Evolutionary conservation across 352 stramenopile species (phyloP).

Genomic region (Blastocystis sp.): DNA sequence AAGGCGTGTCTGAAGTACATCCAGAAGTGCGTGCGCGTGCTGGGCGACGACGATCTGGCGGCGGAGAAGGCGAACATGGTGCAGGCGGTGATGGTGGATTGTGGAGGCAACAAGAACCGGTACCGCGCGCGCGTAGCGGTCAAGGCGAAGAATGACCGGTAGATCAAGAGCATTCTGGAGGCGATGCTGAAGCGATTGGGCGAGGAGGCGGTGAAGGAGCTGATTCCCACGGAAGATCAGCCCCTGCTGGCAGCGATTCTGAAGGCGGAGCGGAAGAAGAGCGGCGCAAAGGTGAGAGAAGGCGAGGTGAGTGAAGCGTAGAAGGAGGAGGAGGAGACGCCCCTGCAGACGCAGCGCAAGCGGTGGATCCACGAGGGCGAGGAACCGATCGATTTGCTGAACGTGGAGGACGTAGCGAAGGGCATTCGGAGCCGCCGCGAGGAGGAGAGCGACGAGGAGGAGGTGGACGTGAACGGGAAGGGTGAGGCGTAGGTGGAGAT

Average conservation of each 20-base stretch:
- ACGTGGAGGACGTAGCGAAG: slow-evolving; percentile 17
- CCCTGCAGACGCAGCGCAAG: neutral
- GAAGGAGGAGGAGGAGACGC: neutral
- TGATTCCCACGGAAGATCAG: slow-evolving; percentile 20
- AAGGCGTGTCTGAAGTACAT: slow-evolving; percentile 66
- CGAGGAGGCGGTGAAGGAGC: slow-evolving; percentile 1
- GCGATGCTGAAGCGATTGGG: neutral
- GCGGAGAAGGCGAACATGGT: neutral
- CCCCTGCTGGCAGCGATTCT: slow-evolving; percentile 1
- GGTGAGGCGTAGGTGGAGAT: slow-evolving; percentile 12
- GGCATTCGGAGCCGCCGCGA: neutral
- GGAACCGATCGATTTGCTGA: slow-evolving; percentile 39
- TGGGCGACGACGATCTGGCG: slow-evolving; percentile 17
- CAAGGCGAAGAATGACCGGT: neutral
- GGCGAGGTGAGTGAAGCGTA: neutral
- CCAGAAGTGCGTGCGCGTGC: slow-evolving; percentile 18
- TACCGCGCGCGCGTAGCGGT: neutral
- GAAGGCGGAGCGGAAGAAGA: neutral
- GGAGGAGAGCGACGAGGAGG: slow-evolving; percentile 20
- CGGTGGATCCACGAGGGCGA: slow-evolving; percentile 40
- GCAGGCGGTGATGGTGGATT: neutral
- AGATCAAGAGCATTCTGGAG: slow-evolving; percentile 31
- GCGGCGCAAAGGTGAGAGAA: neutral
- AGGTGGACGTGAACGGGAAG: neutral
- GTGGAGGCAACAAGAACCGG: slow-evolving; percentile 15